phyloP scores from a whole-genome alignment of 176 grass and related monocot species.

The Musa schizocarpa region DNA sequence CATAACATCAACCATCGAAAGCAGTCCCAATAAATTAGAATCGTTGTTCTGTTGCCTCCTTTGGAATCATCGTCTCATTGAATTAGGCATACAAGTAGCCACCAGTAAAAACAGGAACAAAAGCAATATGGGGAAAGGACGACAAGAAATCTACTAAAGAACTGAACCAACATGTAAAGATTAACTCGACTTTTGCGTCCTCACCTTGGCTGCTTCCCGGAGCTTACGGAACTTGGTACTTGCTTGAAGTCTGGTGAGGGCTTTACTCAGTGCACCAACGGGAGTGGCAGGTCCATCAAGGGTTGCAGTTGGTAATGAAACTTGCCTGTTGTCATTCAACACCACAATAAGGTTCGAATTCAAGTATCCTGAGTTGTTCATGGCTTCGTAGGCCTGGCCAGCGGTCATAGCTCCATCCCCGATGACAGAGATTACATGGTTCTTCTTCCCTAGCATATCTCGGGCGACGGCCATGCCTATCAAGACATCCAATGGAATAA shows the following conservation, averaged over 20 bases:
- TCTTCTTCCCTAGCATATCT: conserved; percentile 47
- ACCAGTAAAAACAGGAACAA: not conserved
- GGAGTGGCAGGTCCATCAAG: conserved; percentile 61
- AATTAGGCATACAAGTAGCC: not conserved
- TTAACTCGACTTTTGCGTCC: not conserved
- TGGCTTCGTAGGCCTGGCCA: conserved; percentile 53
- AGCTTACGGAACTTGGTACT: conserved; percentile 73
- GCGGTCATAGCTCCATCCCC: conserved; percentile 97
- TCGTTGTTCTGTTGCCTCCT: too few species aligned
- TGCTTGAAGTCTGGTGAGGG: conserved; percentile 70
- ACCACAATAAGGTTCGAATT: conserved; percentile 82
- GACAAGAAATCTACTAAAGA: not conserved
- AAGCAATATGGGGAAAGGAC: not conserved
- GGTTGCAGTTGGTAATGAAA: conserved; percentile 73
- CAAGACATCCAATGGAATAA: not conserved
- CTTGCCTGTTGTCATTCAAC: not conserved
- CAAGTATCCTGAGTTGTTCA: conserved; percentile 60
- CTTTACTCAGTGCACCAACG: conserved; percentile 72
- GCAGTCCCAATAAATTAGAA: too few species aligned
- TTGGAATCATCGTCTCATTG: not conserved
- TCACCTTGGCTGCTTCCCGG: conserved; percentile 62
- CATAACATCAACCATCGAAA: too few species aligned
- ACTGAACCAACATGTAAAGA: not conserved
- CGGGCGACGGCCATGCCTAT: conserved; percentile 70
- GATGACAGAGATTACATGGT: conserved; percentile 80